These are phyloP conservation scores for Saccharomyces hybrid DNA, from an alignment of 1,139 yeast genomes.

Conservation along the genomic window DNA sequence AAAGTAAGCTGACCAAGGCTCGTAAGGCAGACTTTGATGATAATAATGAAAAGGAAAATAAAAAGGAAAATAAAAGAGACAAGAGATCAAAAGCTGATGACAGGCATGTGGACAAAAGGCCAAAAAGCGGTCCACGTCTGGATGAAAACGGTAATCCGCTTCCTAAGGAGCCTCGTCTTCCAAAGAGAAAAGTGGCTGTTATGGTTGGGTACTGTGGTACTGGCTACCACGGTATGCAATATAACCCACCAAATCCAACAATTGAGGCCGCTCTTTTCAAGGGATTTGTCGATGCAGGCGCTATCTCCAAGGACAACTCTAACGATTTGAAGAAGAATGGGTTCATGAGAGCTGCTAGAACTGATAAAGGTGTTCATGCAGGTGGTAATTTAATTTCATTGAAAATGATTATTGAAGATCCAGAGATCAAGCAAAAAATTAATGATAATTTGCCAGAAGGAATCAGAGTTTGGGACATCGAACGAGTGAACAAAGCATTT, in stretches of 20 bases:
- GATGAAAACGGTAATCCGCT: slow-evolving; percentile 59
- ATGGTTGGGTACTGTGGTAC: slow-evolving; percentile 96
- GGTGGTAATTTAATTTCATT: slow-evolving; percentile 91
- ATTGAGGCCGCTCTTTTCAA: slow-evolving; percentile 85
- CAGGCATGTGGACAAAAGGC: slow-evolving; percentile 22
- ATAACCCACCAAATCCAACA: slow-evolving; percentile 83
- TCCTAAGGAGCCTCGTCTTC: slow-evolving; percentile 35
- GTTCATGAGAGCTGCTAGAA: slow-evolving; percentile 93
- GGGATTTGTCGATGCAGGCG: slow-evolving; percentile 85
- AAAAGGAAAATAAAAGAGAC: slow-evolving; percentile 24
- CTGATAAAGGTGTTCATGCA: slow-evolving; percentile 98
- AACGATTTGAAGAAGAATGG: slow-evolving; percentile 85
- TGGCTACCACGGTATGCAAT: slow-evolving; percentile 96
- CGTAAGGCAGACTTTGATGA: slow-evolving; percentile 37
- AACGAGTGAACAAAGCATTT: slow-evolving; percentile 80
- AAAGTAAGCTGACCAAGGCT: slow-evolving; percentile 42
- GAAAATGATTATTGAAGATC: slow-evolving; percentile 83
- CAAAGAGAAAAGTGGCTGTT: slow-evolving; percentile 69
- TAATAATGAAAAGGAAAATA: slow-evolving; percentile 29
- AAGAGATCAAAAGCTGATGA: slow-evolving; percentile 16
- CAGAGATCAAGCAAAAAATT: slow-evolving; percentile 64
- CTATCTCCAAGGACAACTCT: slow-evolving; percentile 80
- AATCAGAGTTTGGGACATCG: slow-evolving; percentile 88
- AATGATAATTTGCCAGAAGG: slow-evolving; percentile 73
- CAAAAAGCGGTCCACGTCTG: slow-evolving; percentile 29